phyloP scores from a whole-genome alignment of 129 eudicot genomes.

The Pseudognaphalium luteoalbum region DNA sequence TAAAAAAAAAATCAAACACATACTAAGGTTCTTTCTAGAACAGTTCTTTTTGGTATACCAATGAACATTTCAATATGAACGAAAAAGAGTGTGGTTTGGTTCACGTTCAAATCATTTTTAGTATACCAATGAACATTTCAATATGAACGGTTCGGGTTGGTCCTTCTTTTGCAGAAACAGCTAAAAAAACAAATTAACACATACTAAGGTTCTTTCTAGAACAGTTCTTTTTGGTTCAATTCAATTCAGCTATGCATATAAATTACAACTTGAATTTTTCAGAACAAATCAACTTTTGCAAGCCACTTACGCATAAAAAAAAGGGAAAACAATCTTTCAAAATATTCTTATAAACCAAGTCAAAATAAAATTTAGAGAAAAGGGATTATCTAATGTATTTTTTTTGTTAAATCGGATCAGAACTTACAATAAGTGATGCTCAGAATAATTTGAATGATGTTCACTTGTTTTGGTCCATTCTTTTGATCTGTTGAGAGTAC shows the following conservation, averaged over 20 bases:
- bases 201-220: neutral
- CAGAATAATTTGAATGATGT: conserved; percentile 53
- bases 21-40: neutral
- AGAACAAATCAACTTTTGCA: neutral
- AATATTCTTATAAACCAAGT: no score
- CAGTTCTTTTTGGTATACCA: neutral
- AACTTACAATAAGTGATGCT: conserved; percentile 65
- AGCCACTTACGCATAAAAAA: neutral
- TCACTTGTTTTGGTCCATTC: conserved; percentile 72
- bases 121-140: neutral
- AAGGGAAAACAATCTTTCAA: neutral
- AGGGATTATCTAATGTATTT: neutral
- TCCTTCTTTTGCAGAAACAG: no score
- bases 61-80: no score
- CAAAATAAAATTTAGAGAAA: no score
- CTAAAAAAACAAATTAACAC: neutral
- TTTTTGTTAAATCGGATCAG: neutral
- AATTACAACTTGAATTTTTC: neutral
- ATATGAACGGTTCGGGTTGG: neutral
- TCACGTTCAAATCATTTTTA: no score
- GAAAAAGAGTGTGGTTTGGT: no score
- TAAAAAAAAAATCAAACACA: neutral
- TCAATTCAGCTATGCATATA: neutral
- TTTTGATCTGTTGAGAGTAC: conserved; percentile 50
- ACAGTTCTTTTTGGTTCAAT: neutral